Evolutionary conservation across 2,329 filamentous ascomycete genomes (phyloP), one percentile per base, ranked within the genome.

Genomic region (Pyrenochaeta sp.): DNA sequence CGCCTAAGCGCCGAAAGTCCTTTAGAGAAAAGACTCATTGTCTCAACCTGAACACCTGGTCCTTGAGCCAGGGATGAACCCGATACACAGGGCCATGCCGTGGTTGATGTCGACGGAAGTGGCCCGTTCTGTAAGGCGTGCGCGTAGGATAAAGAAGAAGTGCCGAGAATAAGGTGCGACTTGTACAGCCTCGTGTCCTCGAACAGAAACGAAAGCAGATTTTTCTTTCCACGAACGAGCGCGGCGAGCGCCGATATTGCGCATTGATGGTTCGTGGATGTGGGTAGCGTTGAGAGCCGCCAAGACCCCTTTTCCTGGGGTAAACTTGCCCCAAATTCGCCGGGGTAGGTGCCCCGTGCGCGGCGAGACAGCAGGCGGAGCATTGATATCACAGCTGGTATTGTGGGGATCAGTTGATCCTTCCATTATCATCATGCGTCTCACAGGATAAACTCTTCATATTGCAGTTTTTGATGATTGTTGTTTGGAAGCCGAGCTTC

Each of bases 281-380:
- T 20, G 15, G 7, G 12, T n/a, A 18, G 32, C 31, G 14, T 15
- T 15, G 37, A 15, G 36, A n/a, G 35, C 27, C 27, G 41, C 41
- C 45, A 58, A 55, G 30, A 30, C 48, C 36, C 45, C 45, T 58
- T 31, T 55, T 55, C 21, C 51, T 18, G 41, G 55, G 51, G 48
- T 49, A 55, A 47, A 41, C 40, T 45, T 36, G 37, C n/a, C 5
- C 41, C 12, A 45, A 53, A 31, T 36, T 17, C 27, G 27, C 33
- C 33, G 21, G 14, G 36, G 23, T n/a, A 18, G 31, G 36, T 31
- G 41, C 41, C n/a, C 50, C 46, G 50, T 57, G 54, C 54, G 17
- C 32, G 35, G 14, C 23, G 23, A 27, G 23, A 27, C 23, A 27
- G 32, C n/a, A 29, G 33, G n/a, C n/a, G n/a, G 12, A 30, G 32